These are phyloP conservation scores for Ilyonectria mors-panacis DNA, from an alignment of 2,329 filamentous ascomycete species.

Conservation along the genomic window DNA sequence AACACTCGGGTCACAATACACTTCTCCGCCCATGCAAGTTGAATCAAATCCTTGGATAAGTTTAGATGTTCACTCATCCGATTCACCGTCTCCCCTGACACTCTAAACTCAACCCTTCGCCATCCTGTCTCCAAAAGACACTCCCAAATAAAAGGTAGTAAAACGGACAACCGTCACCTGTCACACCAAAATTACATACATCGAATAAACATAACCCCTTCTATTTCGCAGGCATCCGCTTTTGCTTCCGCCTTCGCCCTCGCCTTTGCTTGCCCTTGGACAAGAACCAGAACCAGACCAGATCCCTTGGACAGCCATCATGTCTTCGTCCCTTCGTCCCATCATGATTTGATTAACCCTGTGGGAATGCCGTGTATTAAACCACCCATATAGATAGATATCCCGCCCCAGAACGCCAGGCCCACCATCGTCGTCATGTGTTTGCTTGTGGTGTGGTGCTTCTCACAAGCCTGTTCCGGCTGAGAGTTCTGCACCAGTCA, in stretches of 20 bases:
- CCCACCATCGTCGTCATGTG: slow-evolving; percentile 11
- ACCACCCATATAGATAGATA: slow-evolving; percentile 42
- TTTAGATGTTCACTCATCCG: slow-evolving; percentile 10
- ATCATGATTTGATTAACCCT: slow-evolving; percentile 48
- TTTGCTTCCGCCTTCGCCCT: slow-evolving; percentile 13
- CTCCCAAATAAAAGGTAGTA: slow-evolving; percentile 19
- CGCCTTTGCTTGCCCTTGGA: slow-evolving; percentile 8
- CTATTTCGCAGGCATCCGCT: slow-evolving; percentile 4
- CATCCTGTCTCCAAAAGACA: slow-evolving; percentile 21
- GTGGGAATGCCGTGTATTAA: slow-evolving; percentile 44
- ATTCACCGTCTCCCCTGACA: not conserved
- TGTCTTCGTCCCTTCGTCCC: slow-evolving; percentile 53
- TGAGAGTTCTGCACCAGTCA: slow-evolving; percentile 50
- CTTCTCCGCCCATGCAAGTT: not conserved
- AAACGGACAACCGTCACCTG: slow-evolving; percentile 18
- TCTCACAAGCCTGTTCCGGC: slow-evolving; percentile 38
- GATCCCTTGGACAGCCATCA: slow-evolving; percentile 43
- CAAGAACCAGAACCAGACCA: slow-evolving; percentile 24
- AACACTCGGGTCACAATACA: not conserved
- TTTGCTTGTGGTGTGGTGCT: slow-evolving; percentile 7
- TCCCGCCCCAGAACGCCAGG: slow-evolving; percentile 45
- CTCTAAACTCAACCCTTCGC: slow-evolving; percentile 1
- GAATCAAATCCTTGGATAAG: not conserved
- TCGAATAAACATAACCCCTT: slow-evolving; percentile 31
- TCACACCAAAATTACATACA: slow-evolving; percentile 30